phyloP scores from a whole-genome alignment of 768 basidiomycete genomes.

The Kwoniella dendrophila region DNA sequence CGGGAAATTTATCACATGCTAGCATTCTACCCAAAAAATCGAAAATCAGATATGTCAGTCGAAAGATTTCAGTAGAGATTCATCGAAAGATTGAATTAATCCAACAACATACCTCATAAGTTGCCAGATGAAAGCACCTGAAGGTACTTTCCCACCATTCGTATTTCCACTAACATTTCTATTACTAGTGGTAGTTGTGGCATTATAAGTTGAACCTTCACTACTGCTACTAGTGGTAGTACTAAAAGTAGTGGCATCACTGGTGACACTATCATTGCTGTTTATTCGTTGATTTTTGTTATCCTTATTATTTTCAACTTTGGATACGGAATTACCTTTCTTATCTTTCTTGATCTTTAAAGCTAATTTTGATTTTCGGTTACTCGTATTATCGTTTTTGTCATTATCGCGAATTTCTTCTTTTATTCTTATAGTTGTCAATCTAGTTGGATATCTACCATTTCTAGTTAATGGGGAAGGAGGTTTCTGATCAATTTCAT shows the following conservation, averaged over 20 bases:
- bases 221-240: not conserved
- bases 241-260: not conserved
- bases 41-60: not conserved
- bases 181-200: no score
- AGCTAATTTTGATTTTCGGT: no score
- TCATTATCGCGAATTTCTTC: conserved; percentile 1
- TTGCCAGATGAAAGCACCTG: conserved; percentile 1
- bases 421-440: not conserved
- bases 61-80: not conserved
- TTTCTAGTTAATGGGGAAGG: no score
- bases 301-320: not conserved
- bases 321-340: not conserved
- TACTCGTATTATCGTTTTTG: no score
- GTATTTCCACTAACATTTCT: no score
- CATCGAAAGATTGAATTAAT: no score
- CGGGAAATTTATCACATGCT: not conserved
- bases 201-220: not conserved
- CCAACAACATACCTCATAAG: conserved; percentile 5
- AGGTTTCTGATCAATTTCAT: conserved; percentile 3
- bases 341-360: not conserved
- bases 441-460: conserved; percentile 8
- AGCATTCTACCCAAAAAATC: not conserved
- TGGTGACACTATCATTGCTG: not conserved
- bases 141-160: not conserved
- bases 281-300: not conserved